Conservation (phyloP, 2,329 filamentous ascomycete species). For the Paecilomyces sp. region DNA sequence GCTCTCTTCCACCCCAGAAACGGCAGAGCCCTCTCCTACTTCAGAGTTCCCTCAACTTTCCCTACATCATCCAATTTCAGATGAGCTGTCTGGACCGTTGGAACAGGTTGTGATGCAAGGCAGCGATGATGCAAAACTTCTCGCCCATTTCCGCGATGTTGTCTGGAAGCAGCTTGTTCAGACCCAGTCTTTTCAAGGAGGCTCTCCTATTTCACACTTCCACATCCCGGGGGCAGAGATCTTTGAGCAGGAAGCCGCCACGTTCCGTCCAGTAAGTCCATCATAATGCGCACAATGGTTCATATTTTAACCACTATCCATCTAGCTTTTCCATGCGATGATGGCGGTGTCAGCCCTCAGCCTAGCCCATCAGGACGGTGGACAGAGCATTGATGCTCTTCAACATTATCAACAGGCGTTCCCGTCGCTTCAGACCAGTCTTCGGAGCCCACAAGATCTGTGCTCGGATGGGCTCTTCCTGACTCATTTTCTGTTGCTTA, state of each 20-base stretch:
- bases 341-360: slow-evolving; percentile 52
- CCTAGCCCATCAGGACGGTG: slow-evolving; percentile 39
- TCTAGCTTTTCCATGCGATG: slow-evolving; percentile 50
- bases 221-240: slow-evolving; percentile 31
- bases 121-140: slow-evolving; percentile 25
- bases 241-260: slow-evolving; percentile 41
- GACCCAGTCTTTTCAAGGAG: slow-evolving; percentile 13
- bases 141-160: slow-evolving; percentile 33
- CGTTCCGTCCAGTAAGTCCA: slow-evolving; percentile 45
- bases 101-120: slow-evolving; percentile 13
- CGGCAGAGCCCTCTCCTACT: slow-evolving; percentile 19
- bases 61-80: slow-evolving; percentile 15
- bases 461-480: slow-evolving; percentile 51
- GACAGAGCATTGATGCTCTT: slow-evolving; percentile 42
- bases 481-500: slow-evolving; percentile 50
- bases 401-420: slow-evolving; percentile 51
- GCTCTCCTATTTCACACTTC: slow-evolving; percentile 13
- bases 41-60: slow-evolving; percentile 16
- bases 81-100: slow-evolving; percentile 11
- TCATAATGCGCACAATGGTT: background rate
- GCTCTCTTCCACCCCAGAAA: slow-evolving; percentile 28
- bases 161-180: slow-evolving; percentile 36
- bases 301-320: slow-evolving; percentile 3
- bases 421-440: slow-evolving; percentile 38
- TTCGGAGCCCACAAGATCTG: slow-evolving; percentile 44